Evolutionary conservation across 495 filamentous ascomycete species (phyloP).

Genomic region (Chaetomium cochliodes): DNA sequence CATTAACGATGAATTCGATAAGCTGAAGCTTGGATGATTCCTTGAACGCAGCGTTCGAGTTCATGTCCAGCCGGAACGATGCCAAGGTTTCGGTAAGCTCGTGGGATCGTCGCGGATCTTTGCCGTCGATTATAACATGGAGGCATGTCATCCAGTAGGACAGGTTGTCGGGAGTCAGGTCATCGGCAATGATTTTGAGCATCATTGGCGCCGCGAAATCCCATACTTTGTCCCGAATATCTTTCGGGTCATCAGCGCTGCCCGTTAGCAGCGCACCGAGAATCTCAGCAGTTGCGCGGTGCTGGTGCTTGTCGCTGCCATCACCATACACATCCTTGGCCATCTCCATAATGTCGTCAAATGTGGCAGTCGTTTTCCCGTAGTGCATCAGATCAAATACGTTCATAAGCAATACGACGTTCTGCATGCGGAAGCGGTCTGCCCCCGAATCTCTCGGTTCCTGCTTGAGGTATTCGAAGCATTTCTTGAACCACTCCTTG

Average conservation of each 20-base stretch:
- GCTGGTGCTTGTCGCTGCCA: conserved; percentile 96
- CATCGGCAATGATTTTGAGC: conserved; percentile 79
- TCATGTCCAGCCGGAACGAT: conserved; percentile 86
- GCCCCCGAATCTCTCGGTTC: conserved; percentile 81
- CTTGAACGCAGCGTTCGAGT: conserved; percentile 97
- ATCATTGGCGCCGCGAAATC: conserved; percentile 86
- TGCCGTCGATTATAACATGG: conserved; percentile 72
- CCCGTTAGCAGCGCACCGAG: conserved; percentile 77
- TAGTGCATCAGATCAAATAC: conserved; percentile 83
- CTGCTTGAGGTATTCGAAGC: conserved; percentile 92
- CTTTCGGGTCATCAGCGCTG: conserved; percentile 65
- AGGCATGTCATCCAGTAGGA: conserved; percentile 93
- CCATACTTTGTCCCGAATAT: conserved; percentile 75
- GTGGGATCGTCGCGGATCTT: conserved; percentile 82
- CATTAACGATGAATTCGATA: conserved; percentile 80
- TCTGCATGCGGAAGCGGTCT: conserved; percentile 87
- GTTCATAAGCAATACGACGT: conserved; percentile 79
- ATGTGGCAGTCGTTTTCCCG: conserved; percentile 69
- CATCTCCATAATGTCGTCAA: conserved; percentile 84
- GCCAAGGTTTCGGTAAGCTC: conserved; percentile 83
- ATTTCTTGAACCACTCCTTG: conserved; percentile 80
- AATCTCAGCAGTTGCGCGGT: conserved; percentile 93
- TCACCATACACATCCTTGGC: conserved; percentile 75
- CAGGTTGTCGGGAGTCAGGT: conserved; percentile 89
- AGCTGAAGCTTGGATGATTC: conserved; percentile 95